Evolutionary conservation across 2,329 filamentous ascomycete species (phyloP).

Genomic region (Colletotrichum zoysiae): DNA sequence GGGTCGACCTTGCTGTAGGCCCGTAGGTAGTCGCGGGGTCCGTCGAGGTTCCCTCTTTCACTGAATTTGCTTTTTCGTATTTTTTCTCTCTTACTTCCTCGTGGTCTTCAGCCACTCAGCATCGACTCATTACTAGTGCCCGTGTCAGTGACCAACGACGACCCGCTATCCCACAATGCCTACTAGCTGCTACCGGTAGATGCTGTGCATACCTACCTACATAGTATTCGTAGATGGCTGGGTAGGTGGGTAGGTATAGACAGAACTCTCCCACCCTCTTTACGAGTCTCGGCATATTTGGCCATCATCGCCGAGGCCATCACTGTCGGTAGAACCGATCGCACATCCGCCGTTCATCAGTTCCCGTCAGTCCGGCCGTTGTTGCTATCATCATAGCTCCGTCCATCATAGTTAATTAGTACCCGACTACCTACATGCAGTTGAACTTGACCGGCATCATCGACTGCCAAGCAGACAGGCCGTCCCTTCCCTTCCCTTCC

Average conservation of each 20-base stretch:
- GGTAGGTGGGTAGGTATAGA: too few species aligned
- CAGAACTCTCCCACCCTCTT: background rate
- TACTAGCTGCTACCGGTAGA: too few species aligned
- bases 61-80: background rate
- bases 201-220: too few species aligned
- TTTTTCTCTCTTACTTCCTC: background rate
- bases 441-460: conserved; percentile 3
- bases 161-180: background rate
- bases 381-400: background rate
- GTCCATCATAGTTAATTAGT: background rate
- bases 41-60: conserved; percentile 23
- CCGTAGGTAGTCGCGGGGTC: background rate
- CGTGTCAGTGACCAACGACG: conserved; percentile 25
- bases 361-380: conserved; percentile 31
- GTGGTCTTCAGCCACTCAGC: conserved; percentile 30
- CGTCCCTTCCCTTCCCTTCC: too few species aligned
- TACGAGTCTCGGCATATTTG: background rate
- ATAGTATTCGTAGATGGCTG: too few species aligned
- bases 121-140: conserved; percentile 37
- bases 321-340: background rate
- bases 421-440: background rate
- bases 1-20: conserved; percentile 2
- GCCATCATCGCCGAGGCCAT: background rate
- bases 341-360: background rate
- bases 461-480: conserved; percentile 9